A percentile compares a stretch with the other conserved stretches of the same genome.
Conservation (phyloP, 805 yeast species). For the Clavispora phyllophila region DNA sequence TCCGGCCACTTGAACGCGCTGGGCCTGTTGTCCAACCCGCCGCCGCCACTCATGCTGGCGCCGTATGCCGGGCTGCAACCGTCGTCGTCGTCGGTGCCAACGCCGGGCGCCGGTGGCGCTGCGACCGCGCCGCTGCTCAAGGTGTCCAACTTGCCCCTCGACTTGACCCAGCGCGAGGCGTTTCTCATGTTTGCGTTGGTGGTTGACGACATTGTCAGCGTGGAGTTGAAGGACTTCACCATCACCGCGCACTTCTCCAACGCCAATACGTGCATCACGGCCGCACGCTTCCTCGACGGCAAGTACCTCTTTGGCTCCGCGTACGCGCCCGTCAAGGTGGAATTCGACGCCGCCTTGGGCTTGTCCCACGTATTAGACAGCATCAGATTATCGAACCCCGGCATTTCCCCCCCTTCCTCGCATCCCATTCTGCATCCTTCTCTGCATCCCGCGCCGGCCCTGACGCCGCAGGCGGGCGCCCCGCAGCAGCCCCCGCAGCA, state of each 20-base stretch:
- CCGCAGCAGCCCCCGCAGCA: conserved; percentile 1
- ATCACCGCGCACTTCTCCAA: conserved; percentile 34
- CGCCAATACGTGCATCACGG: conserved; percentile 35
- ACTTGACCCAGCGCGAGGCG: conserved; percentile 63
- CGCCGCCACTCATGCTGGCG: conserved; percentile 4
- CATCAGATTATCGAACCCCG: conserved; percentile 23
- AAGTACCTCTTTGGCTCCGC: conserved; percentile 36
- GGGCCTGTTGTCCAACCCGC: conserved; percentile 4
- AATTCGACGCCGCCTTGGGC: conserved; percentile 22
- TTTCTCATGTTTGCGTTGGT: conserved; percentile 64
- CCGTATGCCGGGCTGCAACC: conserved; percentile 3
- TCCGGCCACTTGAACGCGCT: neutral
- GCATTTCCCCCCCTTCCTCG: conserved; percentile 31
- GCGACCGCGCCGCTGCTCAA: conserved; percentile 8
- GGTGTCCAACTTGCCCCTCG: conserved; percentile 56
- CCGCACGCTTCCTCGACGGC: conserved; percentile 36
- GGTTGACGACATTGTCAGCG: conserved; percentile 48
- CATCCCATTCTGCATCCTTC: conserved; percentile 6
- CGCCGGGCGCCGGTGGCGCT: neutral
- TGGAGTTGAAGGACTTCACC: conserved; percentile 40
- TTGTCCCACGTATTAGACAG: conserved; percentile 19
- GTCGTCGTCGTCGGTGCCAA: neutral
- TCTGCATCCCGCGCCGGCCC: conserved; percentile 3
- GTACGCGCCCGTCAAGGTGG: conserved; percentile 33
- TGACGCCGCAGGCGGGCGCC: conserved; percentile 3